Evolutionary conservation across 495 filamentous ascomycete species (phyloP).

Genomic region (Penicillium salamii): DNA sequence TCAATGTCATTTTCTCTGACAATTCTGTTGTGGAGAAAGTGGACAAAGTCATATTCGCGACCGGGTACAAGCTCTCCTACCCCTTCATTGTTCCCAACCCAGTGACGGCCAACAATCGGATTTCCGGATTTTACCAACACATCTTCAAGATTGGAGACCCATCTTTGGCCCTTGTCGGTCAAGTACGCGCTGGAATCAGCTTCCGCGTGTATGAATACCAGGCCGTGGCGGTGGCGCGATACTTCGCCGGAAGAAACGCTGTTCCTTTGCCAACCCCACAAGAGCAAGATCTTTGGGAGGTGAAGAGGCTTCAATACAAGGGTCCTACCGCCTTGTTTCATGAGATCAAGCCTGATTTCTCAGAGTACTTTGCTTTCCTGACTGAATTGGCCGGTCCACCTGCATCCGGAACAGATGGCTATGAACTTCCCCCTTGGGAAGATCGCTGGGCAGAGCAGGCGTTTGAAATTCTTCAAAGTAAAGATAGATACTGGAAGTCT

Average conservation of each 20-base stretch:
- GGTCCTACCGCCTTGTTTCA: constrained; percentile 44
- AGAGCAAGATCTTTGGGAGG: constrained; percentile 48
- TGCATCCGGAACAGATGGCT: constrained; percentile 30
- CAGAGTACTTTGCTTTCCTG: constrained; percentile 47
- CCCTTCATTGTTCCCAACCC: constrained; percentile 33
- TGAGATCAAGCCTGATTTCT: constrained; percentile 46
- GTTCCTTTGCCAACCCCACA: constrained; percentile 25
- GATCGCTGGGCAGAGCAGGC: constrained; percentile 33
- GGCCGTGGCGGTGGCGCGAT: constrained; percentile 48
- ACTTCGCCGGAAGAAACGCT: constrained; percentile 39
- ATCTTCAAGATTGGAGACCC: constrained; percentile 30
- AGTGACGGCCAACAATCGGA: constrained; percentile 22
- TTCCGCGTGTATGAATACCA: constrained; percentile 55
- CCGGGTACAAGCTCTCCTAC: constrained; percentile 48
- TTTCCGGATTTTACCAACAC: constrained; percentile 30
- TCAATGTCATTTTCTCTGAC: constrained; percentile 35
- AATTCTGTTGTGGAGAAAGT: constrained; percentile 31
- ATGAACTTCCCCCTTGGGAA: constrained; percentile 35
- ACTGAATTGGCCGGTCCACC: constrained; percentile 38
- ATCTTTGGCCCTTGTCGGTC: constrained; percentile 25
- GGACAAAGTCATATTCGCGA: constrained; percentile 52
- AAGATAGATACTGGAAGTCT: constrained; percentile 21
- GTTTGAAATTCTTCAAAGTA: constrained; percentile 20
- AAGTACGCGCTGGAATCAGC: constrained; percentile 48
- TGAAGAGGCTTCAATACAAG: constrained; percentile 34